These are phyloP conservation scores for Trichosporon ovoides DNA, from an alignment of 1,284 basidiomycete genomes.

Conservation along the genomic window DNA sequence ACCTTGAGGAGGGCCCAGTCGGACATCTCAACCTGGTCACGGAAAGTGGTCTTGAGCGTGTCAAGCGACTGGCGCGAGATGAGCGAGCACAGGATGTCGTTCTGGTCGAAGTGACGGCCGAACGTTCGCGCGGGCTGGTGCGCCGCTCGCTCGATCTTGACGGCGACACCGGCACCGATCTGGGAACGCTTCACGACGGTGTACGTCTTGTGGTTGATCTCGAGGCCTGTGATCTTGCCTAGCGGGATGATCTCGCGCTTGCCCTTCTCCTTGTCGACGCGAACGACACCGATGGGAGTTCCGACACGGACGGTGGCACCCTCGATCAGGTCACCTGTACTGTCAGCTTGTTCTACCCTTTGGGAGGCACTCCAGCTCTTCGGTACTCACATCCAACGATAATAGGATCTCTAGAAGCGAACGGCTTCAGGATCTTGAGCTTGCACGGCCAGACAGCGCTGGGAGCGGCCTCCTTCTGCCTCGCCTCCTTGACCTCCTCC, in stretches of 20 bases:
- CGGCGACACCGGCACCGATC: slow-evolving; percentile 86
- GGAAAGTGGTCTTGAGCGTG: slow-evolving; percentile 73
- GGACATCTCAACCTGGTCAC: slow-evolving; percentile 80
- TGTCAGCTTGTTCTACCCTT: neutral
- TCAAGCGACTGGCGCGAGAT: slow-evolving; percentile 91
- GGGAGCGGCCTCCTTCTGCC: slow-evolving; percentile 83
- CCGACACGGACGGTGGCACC: slow-evolving; percentile 80
- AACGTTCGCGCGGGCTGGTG: slow-evolving; percentile 95
- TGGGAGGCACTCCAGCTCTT: too few relatives aligned
- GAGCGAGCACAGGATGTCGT: slow-evolving; percentile 86
- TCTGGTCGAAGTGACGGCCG: slow-evolving; percentile 80
- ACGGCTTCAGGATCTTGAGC: slow-evolving; percentile 84
- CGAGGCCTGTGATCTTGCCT: slow-evolving; percentile 91
- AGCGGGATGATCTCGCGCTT: slow-evolving; percentile 88
- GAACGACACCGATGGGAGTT: slow-evolving; percentile 92
- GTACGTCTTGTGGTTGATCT: slow-evolving; percentile 86
- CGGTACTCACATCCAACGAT: slow-evolving; percentile 62
- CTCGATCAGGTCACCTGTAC: slow-evolving; percentile 76
- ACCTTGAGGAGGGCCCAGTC: slow-evolving; percentile 93
- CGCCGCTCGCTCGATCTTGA: slow-evolving; percentile 96
- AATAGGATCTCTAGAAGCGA: slow-evolving; percentile 95
- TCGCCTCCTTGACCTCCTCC: slow-evolving; percentile 85
- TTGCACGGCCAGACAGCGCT: slow-evolving; percentile 97
- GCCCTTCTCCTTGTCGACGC: slow-evolving; percentile 68
- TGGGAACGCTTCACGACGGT: slow-evolving; percentile 83